phyloP scores from a whole-genome alignment of 768 basidiomycete species.

The Boletus huronensis region DNA sequence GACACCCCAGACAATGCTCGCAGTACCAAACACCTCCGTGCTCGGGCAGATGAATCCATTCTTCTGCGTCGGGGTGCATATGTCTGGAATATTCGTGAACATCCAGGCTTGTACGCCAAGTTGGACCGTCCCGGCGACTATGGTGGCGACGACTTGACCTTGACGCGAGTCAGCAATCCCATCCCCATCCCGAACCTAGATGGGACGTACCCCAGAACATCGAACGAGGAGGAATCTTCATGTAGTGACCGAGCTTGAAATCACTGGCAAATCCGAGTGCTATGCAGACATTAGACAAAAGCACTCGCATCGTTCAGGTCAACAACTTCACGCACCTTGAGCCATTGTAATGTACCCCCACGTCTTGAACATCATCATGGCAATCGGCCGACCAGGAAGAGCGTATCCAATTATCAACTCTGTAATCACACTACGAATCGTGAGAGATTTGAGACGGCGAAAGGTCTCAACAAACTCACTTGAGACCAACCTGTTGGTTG shows the following conservation, averaged over 20 bases:
- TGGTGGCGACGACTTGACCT: constrained; percentile 58
- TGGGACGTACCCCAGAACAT: constrained; percentile 52
- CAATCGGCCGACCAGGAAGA: constrained; percentile 62
- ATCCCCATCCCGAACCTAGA: neutral
- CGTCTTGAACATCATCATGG: constrained; percentile 80
- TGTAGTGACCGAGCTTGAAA: constrained; percentile 76
- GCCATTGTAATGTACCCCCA: constrained; percentile 68
- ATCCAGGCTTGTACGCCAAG: constrained; percentile 65
- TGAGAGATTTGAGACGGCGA: neutral
- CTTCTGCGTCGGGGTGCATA: constrained; percentile 28
- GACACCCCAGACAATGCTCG: constrained; percentile 78
- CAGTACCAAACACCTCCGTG: constrained; percentile 74
- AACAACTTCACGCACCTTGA: constrained; percentile 30
- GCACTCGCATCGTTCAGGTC: no score
- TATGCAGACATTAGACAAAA: neutral
- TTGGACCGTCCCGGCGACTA: constrained; percentile 63
- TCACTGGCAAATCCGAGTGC: constrained; percentile 66
- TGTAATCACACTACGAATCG: constrained; percentile 49
- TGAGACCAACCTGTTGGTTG: constrained; percentile 69
- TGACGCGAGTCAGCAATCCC: neutral
- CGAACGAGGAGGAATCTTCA: constrained; percentile 62
- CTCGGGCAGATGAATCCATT: constrained; percentile 67
- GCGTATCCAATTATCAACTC: constrained; percentile 64
- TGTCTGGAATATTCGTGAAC: constrained; percentile 40
- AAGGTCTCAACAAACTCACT: constrained; percentile 17